Evolutionary conservation across 257 asterid species (phyloP).

Genomic region (Thymus mandschuricus): DNA sequence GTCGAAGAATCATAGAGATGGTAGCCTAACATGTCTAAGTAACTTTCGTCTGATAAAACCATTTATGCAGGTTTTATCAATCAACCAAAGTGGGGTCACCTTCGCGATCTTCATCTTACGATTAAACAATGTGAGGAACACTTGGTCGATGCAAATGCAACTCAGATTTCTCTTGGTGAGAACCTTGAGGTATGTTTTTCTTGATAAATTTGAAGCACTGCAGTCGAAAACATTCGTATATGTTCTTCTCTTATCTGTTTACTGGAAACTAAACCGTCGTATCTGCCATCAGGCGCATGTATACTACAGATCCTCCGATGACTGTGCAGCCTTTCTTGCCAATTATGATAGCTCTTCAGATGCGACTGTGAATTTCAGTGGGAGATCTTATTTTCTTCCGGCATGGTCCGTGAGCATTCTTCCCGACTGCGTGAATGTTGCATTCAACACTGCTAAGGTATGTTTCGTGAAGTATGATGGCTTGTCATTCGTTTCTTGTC

Average conservation of each 20-base stretch:
- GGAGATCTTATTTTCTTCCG: slow-evolving; percentile 67
- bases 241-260: too few species aligned
- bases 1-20: background rate
- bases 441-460: slow-evolving; percentile 85
- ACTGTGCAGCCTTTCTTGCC: slow-evolving; percentile 86
- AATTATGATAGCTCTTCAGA: slow-evolving; percentile 61
- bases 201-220: background rate
- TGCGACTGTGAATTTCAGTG: slow-evolving; percentile 65
- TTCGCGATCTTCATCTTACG: slow-evolving; percentile 71
- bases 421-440: slow-evolving; percentile 72
- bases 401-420: slow-evolving; percentile 96
- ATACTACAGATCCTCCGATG: slow-evolving; percentile 57
- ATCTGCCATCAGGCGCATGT: slow-evolving; percentile 66
- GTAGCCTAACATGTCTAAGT: background rate
- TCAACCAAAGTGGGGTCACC: slow-evolving; percentile 88
- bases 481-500: background rate
- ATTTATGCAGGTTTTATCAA: slow-evolving; percentile 56
- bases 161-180: slow-evolving; percentile 58
- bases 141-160: slow-evolving; percentile 61
- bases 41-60: slow-evolving; percentile 12
- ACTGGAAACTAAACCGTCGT: slow-evolving; percentile 6
- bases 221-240: background rate
- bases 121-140: slow-evolving; percentile 74
- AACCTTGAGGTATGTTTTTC: slow-evolving; percentile 65
- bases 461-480: background rate